Conservation (phyloP, 176 grass and related monocot species). For the Hsuehochloa calcarea region DNA sequence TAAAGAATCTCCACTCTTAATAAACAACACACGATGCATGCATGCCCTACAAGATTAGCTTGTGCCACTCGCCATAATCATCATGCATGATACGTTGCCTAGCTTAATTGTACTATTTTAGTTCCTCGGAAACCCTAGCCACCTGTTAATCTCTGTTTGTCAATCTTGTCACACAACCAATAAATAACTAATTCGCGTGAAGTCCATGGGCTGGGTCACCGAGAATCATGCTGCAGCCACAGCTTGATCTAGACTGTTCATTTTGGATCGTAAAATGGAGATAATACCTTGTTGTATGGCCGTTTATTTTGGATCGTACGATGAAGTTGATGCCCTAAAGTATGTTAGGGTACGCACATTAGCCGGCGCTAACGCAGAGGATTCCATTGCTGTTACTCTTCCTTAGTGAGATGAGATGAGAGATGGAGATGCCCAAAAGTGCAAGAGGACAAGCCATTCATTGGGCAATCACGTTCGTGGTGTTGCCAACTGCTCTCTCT, state of each 20-base stretch:
- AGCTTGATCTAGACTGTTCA: no score
- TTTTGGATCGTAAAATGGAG: no score
- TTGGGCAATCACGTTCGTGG: constrained; percentile 30
- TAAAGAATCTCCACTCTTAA: constrained; percentile 31
- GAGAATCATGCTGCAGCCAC: background rate
- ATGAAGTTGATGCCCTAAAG: no score
- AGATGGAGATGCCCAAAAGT: background rate
- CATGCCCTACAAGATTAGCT: constrained; percentile 4
- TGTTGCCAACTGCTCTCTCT: background rate
- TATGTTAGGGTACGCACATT: no score
- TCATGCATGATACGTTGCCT: background rate
- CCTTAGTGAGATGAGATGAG: background rate
- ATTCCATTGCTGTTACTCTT: background rate
- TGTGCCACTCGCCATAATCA: constrained; percentile 31
- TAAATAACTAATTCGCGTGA: background rate
- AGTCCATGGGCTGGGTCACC: background rate
- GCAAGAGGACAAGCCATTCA: constrained; percentile 18
- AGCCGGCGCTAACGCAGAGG: no score
- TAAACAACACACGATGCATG: no score
- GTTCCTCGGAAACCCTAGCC: background rate
- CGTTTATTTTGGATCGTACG: no score
- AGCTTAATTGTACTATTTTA: background rate
- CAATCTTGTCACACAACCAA: constrained; percentile 15
- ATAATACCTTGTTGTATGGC: no score
- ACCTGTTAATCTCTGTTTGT: background rate